These are phyloP conservation scores for Solanum hybrid DNA, from an alignment of 305 asterid genomes.

Conservation along the genomic window DNA sequence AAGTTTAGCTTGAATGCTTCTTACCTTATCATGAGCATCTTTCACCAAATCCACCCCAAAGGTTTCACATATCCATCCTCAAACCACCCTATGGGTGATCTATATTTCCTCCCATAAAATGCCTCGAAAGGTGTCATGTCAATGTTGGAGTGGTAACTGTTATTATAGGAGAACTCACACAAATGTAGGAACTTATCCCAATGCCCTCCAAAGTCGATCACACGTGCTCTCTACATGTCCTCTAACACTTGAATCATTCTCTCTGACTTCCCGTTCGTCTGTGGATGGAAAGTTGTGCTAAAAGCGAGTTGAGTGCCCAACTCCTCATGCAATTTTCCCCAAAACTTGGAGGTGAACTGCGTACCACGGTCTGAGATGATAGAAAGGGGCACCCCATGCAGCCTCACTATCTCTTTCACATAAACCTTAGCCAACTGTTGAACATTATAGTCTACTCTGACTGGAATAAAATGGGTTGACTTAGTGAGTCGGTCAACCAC, in stretches of 20 bases:
- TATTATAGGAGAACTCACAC: background rate
- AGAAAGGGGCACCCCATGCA: too few species aligned
- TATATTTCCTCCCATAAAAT: background rate
- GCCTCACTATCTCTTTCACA: too few species aligned
- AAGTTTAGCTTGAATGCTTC: background rate
- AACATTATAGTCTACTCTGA: too few species aligned
- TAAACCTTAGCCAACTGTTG: too few species aligned
- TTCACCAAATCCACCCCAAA: background rate
- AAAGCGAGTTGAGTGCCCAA: too few species aligned
- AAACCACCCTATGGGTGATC: background rate
- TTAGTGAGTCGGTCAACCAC: too few species aligned
- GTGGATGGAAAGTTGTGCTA: too few species aligned
- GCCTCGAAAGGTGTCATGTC: background rate
- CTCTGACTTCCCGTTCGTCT: too few species aligned
- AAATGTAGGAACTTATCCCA: background rate
- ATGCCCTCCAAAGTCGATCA: background rate
- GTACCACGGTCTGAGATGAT: too few species aligned
- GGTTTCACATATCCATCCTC: background rate
- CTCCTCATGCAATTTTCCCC: too few species aligned
- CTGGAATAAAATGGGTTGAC: too few species aligned
- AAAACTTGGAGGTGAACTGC: too few species aligned
- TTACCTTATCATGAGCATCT: background rate
- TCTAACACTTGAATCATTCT: background rate
- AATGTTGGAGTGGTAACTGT: background rate
- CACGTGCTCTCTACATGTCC: background rate